Conservation (phyloP, 2,329 filamentous ascomycete species). For the Onygenales sp. region DNA sequence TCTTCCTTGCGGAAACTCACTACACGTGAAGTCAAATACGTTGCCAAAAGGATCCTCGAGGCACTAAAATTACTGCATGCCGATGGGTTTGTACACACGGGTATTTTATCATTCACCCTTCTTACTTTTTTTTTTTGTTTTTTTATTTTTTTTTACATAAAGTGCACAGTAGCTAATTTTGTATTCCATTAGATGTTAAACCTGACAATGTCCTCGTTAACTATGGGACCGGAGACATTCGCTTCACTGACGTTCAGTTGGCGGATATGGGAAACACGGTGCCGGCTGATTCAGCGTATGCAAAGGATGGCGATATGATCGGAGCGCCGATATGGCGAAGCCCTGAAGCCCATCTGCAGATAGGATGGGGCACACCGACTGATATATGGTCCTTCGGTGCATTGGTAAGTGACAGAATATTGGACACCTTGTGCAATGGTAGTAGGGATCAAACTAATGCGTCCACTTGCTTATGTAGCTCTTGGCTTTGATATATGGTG, state of each 20-base stretch:
- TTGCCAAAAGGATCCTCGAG: constrained; percentile 10
- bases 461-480: not conserved
- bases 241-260: constrained; percentile 16
- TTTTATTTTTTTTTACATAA: constrained; percentile 11
- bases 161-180: not conserved
- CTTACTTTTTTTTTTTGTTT: not conserved
- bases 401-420: constrained; percentile 9
- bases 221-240: constrained; percentile 7
- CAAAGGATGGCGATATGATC: constrained; percentile 11
- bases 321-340: constrained; percentile 15
- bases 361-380: constrained; percentile 17
- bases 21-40: constrained; percentile 13
- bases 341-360: constrained; percentile 16
- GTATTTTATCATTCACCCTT: constrained; percentile 2
- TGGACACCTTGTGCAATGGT: not conserved
- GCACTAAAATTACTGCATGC: constrained; percentile 10
- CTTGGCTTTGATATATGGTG: constrained; percentile 5
- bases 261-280: constrained; percentile 15
- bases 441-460: not conserved
- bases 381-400: constrained; percentile 21
- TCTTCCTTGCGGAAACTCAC: constrained; percentile 12
- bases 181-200: constrained; percentile 14
- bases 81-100: constrained; percentile 15
- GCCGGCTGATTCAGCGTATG: constrained; percentile 9
- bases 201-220: constrained; percentile 16